Percentiles rank a stretch among this genome's conserved stretches.
These are phyloP conservation scores for Aquilaria agallochum DNA, from an alignment of 441 rosid genomes.

Conservation along the genomic window DNA sequence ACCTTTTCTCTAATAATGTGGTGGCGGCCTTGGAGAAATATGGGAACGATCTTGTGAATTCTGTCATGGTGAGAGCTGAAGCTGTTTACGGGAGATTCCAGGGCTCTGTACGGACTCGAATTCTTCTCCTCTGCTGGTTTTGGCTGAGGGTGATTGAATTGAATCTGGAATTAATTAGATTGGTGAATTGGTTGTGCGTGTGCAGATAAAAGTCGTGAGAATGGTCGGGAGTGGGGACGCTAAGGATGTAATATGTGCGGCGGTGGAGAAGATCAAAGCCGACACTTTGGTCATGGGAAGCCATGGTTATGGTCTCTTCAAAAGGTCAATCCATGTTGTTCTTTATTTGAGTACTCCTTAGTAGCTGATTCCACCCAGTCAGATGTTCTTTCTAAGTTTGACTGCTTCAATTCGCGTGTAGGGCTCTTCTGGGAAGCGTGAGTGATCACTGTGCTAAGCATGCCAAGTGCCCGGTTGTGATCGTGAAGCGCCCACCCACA, in stretches of 20 bases:
- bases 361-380: neutral
- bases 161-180: neutral
- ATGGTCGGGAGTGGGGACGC: constrained; percentile 77
- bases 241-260: constrained; percentile 63
- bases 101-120: constrained; percentile 15
- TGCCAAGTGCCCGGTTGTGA: constrained; percentile 68
- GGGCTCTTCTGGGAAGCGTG: constrained; percentile 75
- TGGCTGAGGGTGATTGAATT: too few relatives aligned
- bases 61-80: constrained; percentile 76
- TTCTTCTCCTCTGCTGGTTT: neutral
- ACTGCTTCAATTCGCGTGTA: constrained; percentile 11
- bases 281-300: constrained; percentile 85
- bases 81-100: constrained; percentile 40
- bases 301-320: constrained; percentile 91
- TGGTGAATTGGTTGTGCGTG: neutral
- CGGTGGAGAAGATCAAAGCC: constrained; percentile 58
- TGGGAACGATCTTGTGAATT: constrained; percentile 41
- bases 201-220: constrained; percentile 55
- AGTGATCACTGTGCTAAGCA: constrained; percentile 74
- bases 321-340: constrained; percentile 33
- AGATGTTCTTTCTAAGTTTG: too few relatives aligned
- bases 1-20: constrained; percentile 49
- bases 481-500: constrained; percentile 41
- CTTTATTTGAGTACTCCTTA: neutral
- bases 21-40: constrained; percentile 48